phyloP scores from a whole-genome alignment of 2,329 filamentous ascomycete genomes.

The Ascochyta pisi region DNA sequence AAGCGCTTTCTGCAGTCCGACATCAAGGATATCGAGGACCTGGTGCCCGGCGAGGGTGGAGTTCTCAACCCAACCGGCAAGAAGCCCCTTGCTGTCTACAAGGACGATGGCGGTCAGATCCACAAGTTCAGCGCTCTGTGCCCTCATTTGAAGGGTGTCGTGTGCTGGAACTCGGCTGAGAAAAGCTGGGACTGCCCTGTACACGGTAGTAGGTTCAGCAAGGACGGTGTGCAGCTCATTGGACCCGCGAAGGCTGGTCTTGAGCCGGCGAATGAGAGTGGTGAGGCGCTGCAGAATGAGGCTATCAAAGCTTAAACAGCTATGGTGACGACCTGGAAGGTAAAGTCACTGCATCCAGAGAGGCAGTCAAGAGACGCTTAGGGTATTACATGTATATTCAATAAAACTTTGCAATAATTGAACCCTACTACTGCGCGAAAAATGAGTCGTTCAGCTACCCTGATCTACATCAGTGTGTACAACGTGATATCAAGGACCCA shows the following conservation, averaged over 20 bases:
- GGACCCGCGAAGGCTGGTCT: slow-evolving; percentile 51
- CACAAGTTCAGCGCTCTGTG: slow-evolving; percentile 62
- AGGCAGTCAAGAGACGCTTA: neutral
- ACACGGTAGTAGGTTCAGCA: slow-evolving; percentile 54
- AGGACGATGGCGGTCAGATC: slow-evolving; percentile 60
- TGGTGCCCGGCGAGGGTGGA: slow-evolving; percentile 58
- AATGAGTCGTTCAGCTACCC: slow-evolving; percentile 9
- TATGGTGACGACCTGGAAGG: neutral
- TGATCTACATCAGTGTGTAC: slow-evolving; percentile 1
- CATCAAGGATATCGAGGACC: slow-evolving; percentile 63
- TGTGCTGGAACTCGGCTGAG: slow-evolving; percentile 61
- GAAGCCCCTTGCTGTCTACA: slow-evolving; percentile 63
- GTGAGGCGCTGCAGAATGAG: slow-evolving; percentile 30
- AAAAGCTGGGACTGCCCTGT: slow-evolving; percentile 59
- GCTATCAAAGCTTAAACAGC: slow-evolving; percentile 14
- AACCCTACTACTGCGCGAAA: neutral
- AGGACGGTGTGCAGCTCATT: slow-evolving; percentile 52
- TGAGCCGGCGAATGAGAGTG: slow-evolving; percentile 40
- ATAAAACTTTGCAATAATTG: neutral
- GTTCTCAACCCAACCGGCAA: slow-evolving; percentile 58
- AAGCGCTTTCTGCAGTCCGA: slow-evolving; percentile 62
- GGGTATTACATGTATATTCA: neutral
- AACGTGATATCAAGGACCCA: slow-evolving; percentile 8
- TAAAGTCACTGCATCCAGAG: neutral
- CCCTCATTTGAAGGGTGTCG: slow-evolving; percentile 63